Evolutionary conservation across 768 basidiomycete species (phyloP), one percentile per base, ranked within the genome.

Genomic region (Tulasnella sp.): DNA sequence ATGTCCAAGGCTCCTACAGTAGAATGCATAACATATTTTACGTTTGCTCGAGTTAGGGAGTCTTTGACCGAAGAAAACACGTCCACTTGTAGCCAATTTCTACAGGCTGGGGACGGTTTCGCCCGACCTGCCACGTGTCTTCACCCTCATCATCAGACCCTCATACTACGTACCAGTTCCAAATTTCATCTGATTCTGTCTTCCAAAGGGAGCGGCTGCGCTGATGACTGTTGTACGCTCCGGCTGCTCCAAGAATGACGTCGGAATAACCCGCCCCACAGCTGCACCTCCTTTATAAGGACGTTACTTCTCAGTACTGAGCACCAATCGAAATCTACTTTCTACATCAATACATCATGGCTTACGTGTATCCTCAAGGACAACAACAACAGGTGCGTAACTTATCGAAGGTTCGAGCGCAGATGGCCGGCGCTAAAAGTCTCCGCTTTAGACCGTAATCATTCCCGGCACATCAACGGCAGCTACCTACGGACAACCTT

Each of bases 201-300:
- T 16, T 46, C 16, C 9, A 46, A 46, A 14, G 8, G 44, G 44
- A 2, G 8, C 9, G 4, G 44, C 44, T 46, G 44, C 24, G 50
- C 22, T 2, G 50, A 18, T 22, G 50, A 22, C 50, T 54, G 24
- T 22, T 54, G 50, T 22, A 7, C 3, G 48, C 50, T 0, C 50
- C 22, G 50, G 50, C 22, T 69, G 64, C 64, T 69, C 64, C 64
- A 69, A 69, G n/a, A 37, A 69, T 69, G 64, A 69, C 64, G 64
- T 69, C 64, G 64, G 64, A 3, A 2, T 31, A 37, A 69, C 64
- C 44, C 64, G 34, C 64, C 34, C 64, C 64, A 69, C 64, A 69
- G 18, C 14, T 12, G 14, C 16, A 31, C 64, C 34, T 18, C 28
- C 14, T 37, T 69, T 69, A 69, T 69, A 69, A 69, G 24, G 64